Base-by-base conservation (phyloP, 345 rosid genomes). In the Pugionium cornutum region DNA sequence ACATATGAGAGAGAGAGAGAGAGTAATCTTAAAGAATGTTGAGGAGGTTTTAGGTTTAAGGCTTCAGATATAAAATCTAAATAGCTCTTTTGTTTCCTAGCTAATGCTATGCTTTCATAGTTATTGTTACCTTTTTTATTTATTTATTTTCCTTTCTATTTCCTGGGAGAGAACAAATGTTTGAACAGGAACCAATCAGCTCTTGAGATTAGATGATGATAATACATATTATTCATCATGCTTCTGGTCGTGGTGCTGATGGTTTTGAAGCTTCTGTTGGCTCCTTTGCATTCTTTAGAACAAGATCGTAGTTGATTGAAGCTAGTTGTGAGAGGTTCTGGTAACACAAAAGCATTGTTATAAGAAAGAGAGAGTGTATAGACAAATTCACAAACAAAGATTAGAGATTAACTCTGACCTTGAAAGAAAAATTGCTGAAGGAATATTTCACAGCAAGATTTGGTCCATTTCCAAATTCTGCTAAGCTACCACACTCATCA, bases 291-390 rank as follows among this genome's bases (percentile, higher is more conserved):
- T 71, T 84, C 83, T 81, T 89, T 39, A 81, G 63, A 18, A 86
- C 83, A 78, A 85, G 58, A 67, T 94, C 99, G 50, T 85, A 88
- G 79, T 94, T 94, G 64, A 94, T 90, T 9, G 95, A 89, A 68
- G 96, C 97, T 69, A 94, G 65, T 82, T 90, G 97, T 18, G 97
- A 80, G 69, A 92, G 79, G 75, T 92, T 92, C 97, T 92, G 86
- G 34, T 29, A 50, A 50, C 53, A 49, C 56, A 58, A 44, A 30
- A 11, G 0, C 53, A 57, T 29, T 49, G 43, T 33, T 34, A 40
- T 26, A 25, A 36, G n/a, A 28, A 18, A 46, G 36, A 39, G 9
- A 18, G 2, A 25, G 43, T 7, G 4, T 43, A 36, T 18, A 4
- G 34, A 48, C 5, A 49, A 35, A 10, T 28, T 5, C 18, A 50